A percentile compares a stretch with the other conserved stretches of the same genome.
These are phyloP conservation scores for Setaria viridis DNA, from an alignment of 202 grass and related monocot species.

Conservation along the genomic window DNA sequence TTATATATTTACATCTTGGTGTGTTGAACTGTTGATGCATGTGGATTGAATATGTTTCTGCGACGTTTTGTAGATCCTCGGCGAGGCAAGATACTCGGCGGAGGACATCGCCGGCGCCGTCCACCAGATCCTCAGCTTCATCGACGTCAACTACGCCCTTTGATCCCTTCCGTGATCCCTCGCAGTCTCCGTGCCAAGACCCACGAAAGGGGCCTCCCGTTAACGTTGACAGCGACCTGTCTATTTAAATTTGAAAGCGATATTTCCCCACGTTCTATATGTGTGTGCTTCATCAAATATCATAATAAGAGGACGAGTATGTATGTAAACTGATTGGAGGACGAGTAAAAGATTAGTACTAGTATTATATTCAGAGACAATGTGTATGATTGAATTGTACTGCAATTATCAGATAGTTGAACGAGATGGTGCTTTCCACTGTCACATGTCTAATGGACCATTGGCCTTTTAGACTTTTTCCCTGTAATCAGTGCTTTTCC, in stretches of 20 bases:
- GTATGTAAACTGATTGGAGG: conserved; percentile 36
- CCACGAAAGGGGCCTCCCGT: not conserved
- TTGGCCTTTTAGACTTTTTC: not conserved
- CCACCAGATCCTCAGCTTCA: conserved; percentile 92
- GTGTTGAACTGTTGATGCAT: not conserved
- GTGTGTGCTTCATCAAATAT: not conserved
- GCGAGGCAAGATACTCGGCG: conserved; percentile 74
- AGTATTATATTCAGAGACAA: not conserved
- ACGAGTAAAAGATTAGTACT: conserved; percentile 7
- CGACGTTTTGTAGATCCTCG: conserved; percentile 51
- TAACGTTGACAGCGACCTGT: not conserved
- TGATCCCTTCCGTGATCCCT: conserved; percentile 49
- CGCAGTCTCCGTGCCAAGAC: not conserved
- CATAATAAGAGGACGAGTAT: not conserved
- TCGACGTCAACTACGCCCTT: conserved; percentile 68
- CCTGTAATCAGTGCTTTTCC: not conserved
- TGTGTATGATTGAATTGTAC: not conserved
- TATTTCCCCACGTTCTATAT: conserved; percentile 4
- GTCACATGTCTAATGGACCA: conserved; percentile 17
- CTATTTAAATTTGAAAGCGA: conserved; percentile 7
- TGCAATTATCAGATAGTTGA: conserved; percentile 8
- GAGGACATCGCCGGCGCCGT: conserved; percentile 93
- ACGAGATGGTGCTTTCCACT: conserved; percentile 7
- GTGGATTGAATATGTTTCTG: conserved; percentile 5
- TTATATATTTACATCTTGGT: not conserved